Evolutionary conservation across 345 rosid species (phyloP).

Genomic region (Bruguiera parviflora): DNA sequence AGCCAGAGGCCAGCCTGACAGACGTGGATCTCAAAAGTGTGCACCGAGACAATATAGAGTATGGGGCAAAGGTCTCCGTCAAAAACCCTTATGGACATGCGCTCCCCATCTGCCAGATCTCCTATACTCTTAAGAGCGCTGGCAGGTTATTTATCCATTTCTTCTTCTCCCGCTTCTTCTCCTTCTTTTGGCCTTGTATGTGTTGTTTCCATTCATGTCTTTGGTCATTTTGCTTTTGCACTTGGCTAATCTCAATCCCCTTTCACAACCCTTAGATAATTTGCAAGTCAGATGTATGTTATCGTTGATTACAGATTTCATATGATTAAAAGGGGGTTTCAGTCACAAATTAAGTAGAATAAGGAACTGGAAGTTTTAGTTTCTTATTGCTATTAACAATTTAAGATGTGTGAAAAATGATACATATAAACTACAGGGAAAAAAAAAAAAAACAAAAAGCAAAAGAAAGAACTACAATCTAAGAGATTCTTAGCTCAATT

Average conservation of each 20-base stretch:
- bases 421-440: no score
- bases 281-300: background rate
- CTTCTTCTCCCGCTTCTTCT: no score
- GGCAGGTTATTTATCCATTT: conserved; percentile 40
- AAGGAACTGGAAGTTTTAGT: no score
- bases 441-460: no score
- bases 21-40: conserved; percentile 57
- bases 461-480: no score
- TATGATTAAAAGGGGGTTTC: no score
- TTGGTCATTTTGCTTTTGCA: no score
- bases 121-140: conserved; percentile 66
- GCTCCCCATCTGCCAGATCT: conserved; percentile 80
- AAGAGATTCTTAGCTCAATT: no score
- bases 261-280: background rate
- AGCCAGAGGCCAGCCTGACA: conserved; percentile 66
- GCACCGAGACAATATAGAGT: conserved; percentile 53
- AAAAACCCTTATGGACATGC: conserved; percentile 66
- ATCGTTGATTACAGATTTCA: no score
- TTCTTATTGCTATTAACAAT: no score
- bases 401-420: no score
- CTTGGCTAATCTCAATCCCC: background rate
- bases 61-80: conserved; percentile 64
- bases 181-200: background rate
- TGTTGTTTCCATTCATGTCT: background rate
- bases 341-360: no score